Conservation (phyloP, 2,329 filamentous ascomycete genomes). For the Cyanodermella asteris region DNA sequence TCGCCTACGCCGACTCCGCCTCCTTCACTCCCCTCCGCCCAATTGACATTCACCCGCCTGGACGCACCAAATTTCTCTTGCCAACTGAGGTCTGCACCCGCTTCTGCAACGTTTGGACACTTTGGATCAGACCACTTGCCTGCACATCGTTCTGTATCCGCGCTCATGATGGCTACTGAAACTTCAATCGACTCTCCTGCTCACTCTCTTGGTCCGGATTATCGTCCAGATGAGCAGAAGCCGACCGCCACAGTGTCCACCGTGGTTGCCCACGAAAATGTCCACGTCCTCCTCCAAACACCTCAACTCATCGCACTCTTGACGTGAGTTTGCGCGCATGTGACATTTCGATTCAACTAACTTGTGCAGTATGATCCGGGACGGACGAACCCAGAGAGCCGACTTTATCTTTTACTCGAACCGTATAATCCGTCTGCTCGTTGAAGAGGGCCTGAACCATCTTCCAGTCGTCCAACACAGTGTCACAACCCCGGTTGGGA, state of each 20-base stretch:
- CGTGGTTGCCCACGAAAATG: constrained; percentile 59
- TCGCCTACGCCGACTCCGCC: no score
- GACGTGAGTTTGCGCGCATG: constrained; percentile 45
- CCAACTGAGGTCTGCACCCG: no score
- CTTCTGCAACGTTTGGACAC: no score
- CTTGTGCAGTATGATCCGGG: constrained; percentile 68
- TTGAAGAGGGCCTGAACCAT: constrained; percentile 94
- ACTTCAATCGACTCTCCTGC: constrained; percentile 22
- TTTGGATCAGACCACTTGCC: no score
- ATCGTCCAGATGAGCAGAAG: constrained; percentile 54
- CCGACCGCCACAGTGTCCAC: constrained; percentile 78
- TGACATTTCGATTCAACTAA: constrained; percentile 3
- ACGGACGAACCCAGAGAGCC: constrained; percentile 69
- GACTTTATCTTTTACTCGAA: constrained; percentile 99
- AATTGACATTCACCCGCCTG: no score
- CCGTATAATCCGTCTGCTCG: constrained; percentile 83
- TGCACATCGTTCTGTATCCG: no score
- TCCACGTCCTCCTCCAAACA: constrained; percentile 76
- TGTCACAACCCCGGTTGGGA: constrained; percentile 77
- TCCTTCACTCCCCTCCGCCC: no score
- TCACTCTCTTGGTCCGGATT: constrained; percentile 58
- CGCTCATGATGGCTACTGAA: constrained; percentile 4
- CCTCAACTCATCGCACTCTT: constrained; percentile 91
- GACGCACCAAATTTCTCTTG: no score
- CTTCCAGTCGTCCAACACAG: constrained; percentile 74